Base-by-base conservation (phyloP, 192 early-diverging fungal species). In the Bifiguratus adelaidae region DNA sequence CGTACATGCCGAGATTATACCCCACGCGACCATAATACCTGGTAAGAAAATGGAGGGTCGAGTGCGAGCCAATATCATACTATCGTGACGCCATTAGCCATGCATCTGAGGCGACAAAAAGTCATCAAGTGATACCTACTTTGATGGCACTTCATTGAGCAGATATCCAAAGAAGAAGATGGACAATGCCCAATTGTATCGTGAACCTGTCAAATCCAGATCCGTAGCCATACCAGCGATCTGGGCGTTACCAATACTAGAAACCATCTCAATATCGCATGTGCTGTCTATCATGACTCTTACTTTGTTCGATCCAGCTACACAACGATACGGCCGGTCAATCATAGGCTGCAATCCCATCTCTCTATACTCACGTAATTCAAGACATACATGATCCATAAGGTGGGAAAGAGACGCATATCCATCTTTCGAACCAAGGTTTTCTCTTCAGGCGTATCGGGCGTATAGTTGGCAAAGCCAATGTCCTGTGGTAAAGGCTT, bases 101-200 rank as follows among this genome's bases (percentile, higher is more conserved):
- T n/a, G n/a, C n/a, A n/a, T n/a, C n/a, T n/a, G n/a, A n/a, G n/a
- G n/a, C n/a, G n/a, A n/a, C n/a, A n/a, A n/a, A n/a, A n/a, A n/a
- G n/a, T n/a, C n/a, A n/a, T n/a, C n/a, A n/a, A n/a, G n/a, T n/a
- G n/a, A n/a, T n/a, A n/a, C n/a, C n/a, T n/a, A n/a, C n/a, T 74
- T 74, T 22, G 53, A 56, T 2, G 71, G 71, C 30, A 73, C 54
- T 55, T 73, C 71, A 38, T 63, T 68, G 16, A 74, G 5, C 16
- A 73, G 43, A 38, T 73, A 67, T 2, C 61, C 65, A 41, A 73
- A 45, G 56, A 73, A 73, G 55, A 72, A 72, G 8, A 52, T 43
- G 12, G 70, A 53, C 8, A 72, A 23, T 41, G 58, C 52, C 47
- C 58, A 50, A 30, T 71, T 71, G 41, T 55, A 69, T 24, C 57